These are phyloP conservation scores for Kazachstania sp. DNA, from an alignment of 1,139 yeast species.

Conservation along the genomic window DNA sequence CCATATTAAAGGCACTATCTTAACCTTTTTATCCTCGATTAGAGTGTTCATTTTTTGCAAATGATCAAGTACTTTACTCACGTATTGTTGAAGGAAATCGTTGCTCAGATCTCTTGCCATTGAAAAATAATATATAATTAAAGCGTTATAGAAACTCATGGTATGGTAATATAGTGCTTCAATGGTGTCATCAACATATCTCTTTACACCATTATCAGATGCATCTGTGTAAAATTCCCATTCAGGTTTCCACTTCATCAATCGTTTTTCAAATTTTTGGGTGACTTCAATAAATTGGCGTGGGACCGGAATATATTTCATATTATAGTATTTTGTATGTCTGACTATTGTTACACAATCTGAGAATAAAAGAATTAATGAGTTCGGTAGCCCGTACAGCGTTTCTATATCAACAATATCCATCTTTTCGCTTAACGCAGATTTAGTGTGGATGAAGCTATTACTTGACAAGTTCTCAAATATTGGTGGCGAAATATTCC, in stretches of 20 bases:
- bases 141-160: conserved; percentile 67
- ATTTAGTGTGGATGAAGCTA: conserved; percentile 18
- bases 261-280: conserved; percentile 41
- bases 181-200: conserved; percentile 44
- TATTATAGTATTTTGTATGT: conserved; percentile 46
- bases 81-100: conserved; percentile 42
- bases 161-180: conserved; percentile 80
- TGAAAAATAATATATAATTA: conserved; percentile 67
- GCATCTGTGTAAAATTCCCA: conserved; percentile 26
- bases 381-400: conserved; percentile 76
- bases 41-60: conserved; percentile 55
- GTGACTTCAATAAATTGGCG: conserved; percentile 40
- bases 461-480: conserved; percentile 20
- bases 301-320: conserved; percentile 19
- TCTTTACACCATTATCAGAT: conserved; percentile 13
- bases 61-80: conserved; percentile 53
- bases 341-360: conserved; percentile 60
- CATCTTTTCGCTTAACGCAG: conserved; percentile 24
- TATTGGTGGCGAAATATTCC: conserved; percentile 14
- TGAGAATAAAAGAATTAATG: conserved; percentile 61
- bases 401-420: conserved; percentile 60
- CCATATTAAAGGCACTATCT: conserved; percentile 75
- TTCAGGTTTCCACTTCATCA: conserved; percentile 60
- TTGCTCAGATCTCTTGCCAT: conserved; percentile 49
- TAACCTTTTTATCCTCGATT: conserved; percentile 45